Conservation (phyloP, 805 yeast genomes). For the Wickerhamiella brachini region DNA sequence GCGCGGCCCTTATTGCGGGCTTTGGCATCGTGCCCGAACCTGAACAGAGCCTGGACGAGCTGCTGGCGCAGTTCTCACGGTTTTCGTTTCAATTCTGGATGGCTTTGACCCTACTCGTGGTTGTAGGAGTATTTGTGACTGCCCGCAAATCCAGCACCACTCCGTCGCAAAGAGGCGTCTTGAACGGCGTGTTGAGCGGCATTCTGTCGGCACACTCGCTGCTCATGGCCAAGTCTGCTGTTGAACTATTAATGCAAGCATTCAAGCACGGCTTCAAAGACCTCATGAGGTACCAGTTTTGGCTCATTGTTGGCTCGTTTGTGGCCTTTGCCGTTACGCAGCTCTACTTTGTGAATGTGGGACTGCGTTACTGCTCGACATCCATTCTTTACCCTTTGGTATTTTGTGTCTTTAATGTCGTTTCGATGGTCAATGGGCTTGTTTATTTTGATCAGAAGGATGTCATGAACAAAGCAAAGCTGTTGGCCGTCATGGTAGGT, state of each 20-base stretch:
- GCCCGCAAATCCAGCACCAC: not conserved
- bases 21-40: constrained; percentile 51
- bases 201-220: constrained; percentile 74
- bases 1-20: constrained; percentile 66
- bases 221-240: constrained; percentile 70
- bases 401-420: constrained; percentile 67
- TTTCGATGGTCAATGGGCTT: constrained; percentile 52
- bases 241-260: constrained; percentile 47
- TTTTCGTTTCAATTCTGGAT: constrained; percentile 48
- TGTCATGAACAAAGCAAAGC: constrained; percentile 24
- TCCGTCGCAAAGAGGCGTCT: constrained; percentile 31
- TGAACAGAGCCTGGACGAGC: constrained; percentile 35
- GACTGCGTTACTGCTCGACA: constrained; percentile 56
- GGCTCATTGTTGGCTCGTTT: constrained; percentile 37
- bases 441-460: constrained; percentile 42
- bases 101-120: constrained; percentile 23
- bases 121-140: constrained; percentile 17
- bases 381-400: constrained; percentile 73
- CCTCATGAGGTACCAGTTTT: constrained; percentile 31
- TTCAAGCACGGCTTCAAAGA: constrained; percentile 25
- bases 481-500: constrained; percentile 36
- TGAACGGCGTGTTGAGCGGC: constrained; percentile 60
- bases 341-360: constrained; percentile 58
- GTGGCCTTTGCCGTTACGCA: constrained; percentile 48
- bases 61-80: constrained; percentile 30